A percentile compares a stretch with the other conserved stretches of the same genome.
Evolutionary conservation across 139 green algal species (phyloP).

Genomic region (Chlorella sp.): DNA sequence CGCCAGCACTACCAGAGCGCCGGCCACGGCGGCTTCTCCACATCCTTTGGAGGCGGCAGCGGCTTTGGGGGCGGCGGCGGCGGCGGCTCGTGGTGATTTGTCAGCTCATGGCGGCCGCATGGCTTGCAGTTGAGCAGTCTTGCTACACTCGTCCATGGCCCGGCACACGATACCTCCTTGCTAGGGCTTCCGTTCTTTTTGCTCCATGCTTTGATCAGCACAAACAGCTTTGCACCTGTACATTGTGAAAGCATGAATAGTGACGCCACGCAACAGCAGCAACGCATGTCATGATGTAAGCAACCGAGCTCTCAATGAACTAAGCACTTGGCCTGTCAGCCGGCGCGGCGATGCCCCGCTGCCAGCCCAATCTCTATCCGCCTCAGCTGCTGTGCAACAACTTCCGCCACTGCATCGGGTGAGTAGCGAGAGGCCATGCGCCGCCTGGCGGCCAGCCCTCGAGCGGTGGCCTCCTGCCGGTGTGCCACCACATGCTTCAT

Average conservation of each 20-base stretch:
- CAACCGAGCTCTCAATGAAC: neutral
- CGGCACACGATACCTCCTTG: no score
- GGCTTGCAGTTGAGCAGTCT: no score
- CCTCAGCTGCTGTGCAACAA: slow-evolving; percentile 55
- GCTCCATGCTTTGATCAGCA: neutral
- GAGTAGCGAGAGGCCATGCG: slow-evolving; percentile 65
- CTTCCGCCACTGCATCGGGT: slow-evolving; percentile 52
- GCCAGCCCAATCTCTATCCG: slow-evolving; percentile 50
- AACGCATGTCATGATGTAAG: no score
- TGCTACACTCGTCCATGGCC: no score
- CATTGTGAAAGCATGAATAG: neutral
- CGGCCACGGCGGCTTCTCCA: slow-evolving; percentile 33
- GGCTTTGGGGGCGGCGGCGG: slow-evolving; percentile 50
- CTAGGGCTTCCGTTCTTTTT: no score
- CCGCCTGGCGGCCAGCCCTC: slow-evolving; percentile 47
- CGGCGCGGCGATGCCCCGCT: neutral
- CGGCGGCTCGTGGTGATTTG: slow-evolving; percentile 53
- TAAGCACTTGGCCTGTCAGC: neutral
- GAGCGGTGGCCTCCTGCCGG: slow-evolving; percentile 44
- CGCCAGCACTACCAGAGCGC: slow-evolving; percentile 20
- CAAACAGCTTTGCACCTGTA: neutral
- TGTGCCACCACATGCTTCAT: slow-evolving; percentile 57
- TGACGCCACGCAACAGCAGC: no score
- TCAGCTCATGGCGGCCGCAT: no score
- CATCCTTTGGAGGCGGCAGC: slow-evolving; percentile 52